Evolutionary conservation across 495 filamentous ascomycete species (phyloP), one percentile per base, ranked within the genome.

Genomic region (Aspergillus sparsus): DNA sequence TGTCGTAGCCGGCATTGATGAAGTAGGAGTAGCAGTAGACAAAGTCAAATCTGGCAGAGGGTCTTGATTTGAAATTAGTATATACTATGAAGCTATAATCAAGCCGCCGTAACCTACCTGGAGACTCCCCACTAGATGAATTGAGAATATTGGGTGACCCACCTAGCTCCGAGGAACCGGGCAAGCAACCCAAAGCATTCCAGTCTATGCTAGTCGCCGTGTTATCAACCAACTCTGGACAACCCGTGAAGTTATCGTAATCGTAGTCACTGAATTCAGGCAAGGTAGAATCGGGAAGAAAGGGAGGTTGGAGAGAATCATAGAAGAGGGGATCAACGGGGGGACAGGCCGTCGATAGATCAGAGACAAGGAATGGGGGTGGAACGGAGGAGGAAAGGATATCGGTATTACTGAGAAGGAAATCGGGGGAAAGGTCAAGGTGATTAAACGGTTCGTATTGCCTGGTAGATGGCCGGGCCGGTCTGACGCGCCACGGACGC

Each of bases 331-430:
- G 45, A 31, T 60, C 62, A 53, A 49, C 57, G 62, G 53, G 57
- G 15, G 62, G 62, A 15, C 41, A 58, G 61, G 56, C 51, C 61
- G 61, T 57, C 11, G 53, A 46, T n/a, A 49, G 27, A 34, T 60
- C 49, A 32, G 55, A 41, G n/a, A 35, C 15, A 46, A 50, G 49
- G 44, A 44, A 13, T 11, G 58, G 39, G 10, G 58, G 27, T 16
- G 41, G 41, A 3, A 41, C 46, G 13, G 50, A 47, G 21, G 47
- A 52, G 32, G 62, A 60, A 6, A 33, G 57, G 52, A 46, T 21
- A 36, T 58, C 49, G 16, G 42, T 35, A 42, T 58, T 46, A 18
- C 27, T 57, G 33, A 56, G 36, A 15, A 50, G 11, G 37, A 49
- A 46, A 45, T 57, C 47, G 4, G 60, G 54, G n/a, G 53, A 53